Evolutionary conservation across 192 early-diverging fungal species (phyloP).

Genomic region (Paraglomus brasilianum): DNA sequence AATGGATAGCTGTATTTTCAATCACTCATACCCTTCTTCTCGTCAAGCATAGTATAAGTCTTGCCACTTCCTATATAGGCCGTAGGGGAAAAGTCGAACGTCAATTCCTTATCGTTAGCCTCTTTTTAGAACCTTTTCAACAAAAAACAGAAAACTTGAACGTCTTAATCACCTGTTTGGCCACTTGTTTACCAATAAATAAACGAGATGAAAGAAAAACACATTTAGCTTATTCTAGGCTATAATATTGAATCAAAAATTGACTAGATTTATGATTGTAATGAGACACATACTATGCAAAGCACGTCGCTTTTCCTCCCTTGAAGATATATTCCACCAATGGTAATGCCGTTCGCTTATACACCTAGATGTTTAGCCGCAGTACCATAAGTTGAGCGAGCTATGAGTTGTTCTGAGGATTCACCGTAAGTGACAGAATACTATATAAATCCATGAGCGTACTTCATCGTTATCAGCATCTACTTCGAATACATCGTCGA

Average conservation of each 20-base stretch:
- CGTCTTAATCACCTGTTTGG: constrained; percentile 58
- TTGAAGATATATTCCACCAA: constrained; percentile 92
- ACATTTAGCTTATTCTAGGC: not conserved
- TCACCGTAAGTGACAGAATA: not conserved
- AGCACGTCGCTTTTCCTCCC: constrained; percentile 97
- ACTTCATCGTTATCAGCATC: constrained; percentile 79
- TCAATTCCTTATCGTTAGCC: too few relatives aligned
- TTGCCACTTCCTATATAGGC: constrained; percentile 75
- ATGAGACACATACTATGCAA: constrained; percentile 82
- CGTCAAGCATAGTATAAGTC: constrained; percentile 96
- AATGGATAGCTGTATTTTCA: not conserved
- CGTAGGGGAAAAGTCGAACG: not conserved
- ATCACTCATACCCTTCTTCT: constrained; percentile 58
- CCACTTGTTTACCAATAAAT: constrained; percentile 49
- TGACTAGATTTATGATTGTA: not conserved
- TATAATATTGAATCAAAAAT: not conserved
- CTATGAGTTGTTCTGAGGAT: not conserved
- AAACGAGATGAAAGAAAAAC: constrained; percentile 16
- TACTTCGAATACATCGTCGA: constrained; percentile 96
- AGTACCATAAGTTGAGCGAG: not conserved
- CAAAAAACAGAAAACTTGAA: not conserved
- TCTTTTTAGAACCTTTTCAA: too few relatives aligned
- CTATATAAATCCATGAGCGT: not conserved
- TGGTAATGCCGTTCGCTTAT: constrained; percentile 88
- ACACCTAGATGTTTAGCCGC: constrained; percentile 49